These are phyloP conservation scores for Lasiodiplodia sp. DNA, from an alignment of 2,329 filamentous ascomycete genomes.

Conservation along the genomic window DNA sequence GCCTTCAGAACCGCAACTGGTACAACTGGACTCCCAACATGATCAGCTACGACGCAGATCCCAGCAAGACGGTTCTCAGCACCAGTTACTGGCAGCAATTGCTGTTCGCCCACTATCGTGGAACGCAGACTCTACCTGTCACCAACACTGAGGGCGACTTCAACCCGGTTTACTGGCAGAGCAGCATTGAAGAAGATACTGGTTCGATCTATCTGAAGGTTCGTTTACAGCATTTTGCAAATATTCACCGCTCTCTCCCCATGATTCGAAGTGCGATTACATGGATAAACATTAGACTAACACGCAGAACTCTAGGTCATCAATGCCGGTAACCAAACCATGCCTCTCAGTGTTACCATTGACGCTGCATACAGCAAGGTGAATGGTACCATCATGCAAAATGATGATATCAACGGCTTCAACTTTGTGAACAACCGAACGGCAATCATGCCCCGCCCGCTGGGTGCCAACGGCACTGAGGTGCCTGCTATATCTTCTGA, in stretches of 20 bases:
- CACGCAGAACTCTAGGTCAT: constrained; percentile 32
- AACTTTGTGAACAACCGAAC: constrained; percentile 38
- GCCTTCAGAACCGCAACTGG: constrained; percentile 42
- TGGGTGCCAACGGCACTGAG: constrained; percentile 30
- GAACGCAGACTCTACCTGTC: constrained; percentile 41
- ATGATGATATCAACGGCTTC: constrained; percentile 35
- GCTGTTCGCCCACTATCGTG: constrained; percentile 40
- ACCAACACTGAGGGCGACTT: constrained; percentile 38
- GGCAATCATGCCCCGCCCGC: constrained; percentile 35
- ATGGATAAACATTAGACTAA: background rate
- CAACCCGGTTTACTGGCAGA: constrained; percentile 42
- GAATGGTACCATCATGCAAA: constrained; percentile 40
- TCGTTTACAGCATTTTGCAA: background rate
- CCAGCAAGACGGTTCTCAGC: constrained; percentile 39
- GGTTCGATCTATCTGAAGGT: constrained; percentile 33
- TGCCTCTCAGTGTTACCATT: constrained; percentile 36
- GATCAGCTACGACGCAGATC: constrained; percentile 42
- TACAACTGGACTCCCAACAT: constrained; percentile 45
- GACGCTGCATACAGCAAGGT: constrained; percentile 34
- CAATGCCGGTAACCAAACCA: constrained; percentile 35
- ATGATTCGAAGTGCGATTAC: background rate
- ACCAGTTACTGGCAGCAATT: constrained; percentile 43
- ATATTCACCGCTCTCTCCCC: background rate
- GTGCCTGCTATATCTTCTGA: constrained; percentile 25
- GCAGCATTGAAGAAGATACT: constrained; percentile 36